Percentiles rank a stretch among this genome's conserved stretches.
phyloP scores from a whole-genome alignment of 768 basidiomycete genomes.

The Suillus lakei region DNA sequence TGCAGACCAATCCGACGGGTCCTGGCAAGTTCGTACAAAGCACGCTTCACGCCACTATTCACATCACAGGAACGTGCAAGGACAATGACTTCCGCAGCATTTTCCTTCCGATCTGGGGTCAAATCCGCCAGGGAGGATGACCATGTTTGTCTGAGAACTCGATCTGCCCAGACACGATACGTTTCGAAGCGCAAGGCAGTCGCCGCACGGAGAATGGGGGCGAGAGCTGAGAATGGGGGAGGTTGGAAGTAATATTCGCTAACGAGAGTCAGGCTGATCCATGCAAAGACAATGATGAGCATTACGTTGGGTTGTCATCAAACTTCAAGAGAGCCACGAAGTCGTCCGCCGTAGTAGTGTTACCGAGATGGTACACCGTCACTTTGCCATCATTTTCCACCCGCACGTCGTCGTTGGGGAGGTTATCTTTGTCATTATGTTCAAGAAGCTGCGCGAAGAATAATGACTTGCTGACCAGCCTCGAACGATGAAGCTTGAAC shows the following conservation, averaged over 20 bases:
- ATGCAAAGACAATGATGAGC: neutral
- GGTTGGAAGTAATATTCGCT: constrained; percentile 31
- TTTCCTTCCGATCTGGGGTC: constrained; percentile 10
- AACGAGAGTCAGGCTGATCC: neutral
- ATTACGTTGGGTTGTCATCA: constrained; percentile 9
- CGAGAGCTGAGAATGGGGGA: constrained; percentile 35
- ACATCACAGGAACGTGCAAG: constrained; percentile 36
- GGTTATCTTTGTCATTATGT: constrained; percentile 7
- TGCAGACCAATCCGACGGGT: neutral
- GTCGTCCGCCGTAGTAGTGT: neutral
- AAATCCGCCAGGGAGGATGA: constrained; percentile 27
- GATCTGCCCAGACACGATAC: constrained; percentile 33
- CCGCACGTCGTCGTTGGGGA: neutral
- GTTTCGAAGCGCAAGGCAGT: constrained; percentile 36
- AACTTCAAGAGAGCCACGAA: constrained; percentile 3
- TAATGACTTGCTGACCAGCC: constrained; percentile 33
- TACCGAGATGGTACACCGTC: constrained; percentile 6
- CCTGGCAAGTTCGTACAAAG: constrained; percentile 44
- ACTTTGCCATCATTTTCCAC: neutral
- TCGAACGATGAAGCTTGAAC: constrained; percentile 42
- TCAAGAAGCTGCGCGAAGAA: constrained; percentile 37
- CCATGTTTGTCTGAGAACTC: constrained; percentile 36
- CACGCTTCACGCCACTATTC: constrained; percentile 35
- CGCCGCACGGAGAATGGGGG: constrained; percentile 40
- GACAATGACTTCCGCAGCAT: constrained; percentile 34